Base-by-base conservation (phyloP, 1,284 basidiomycete species). In the Boletellus dicymbophilus region DNA sequence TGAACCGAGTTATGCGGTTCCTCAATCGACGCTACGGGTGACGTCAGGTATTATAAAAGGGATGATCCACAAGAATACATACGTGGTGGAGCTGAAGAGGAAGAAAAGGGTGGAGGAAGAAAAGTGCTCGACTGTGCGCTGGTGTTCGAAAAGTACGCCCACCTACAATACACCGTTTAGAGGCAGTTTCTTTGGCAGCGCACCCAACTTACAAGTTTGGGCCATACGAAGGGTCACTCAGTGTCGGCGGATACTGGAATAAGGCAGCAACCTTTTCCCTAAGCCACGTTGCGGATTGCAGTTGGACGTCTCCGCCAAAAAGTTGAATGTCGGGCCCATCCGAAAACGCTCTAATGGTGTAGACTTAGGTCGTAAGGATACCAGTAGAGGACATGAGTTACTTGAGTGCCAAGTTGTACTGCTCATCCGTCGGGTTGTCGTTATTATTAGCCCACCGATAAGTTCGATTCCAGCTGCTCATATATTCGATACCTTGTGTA, bases 81-180 rank as follows among this genome's bases (percentile, higher is more conserved):
- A 42, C 40, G n/a, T 3, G 23, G 16, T 30, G n/a, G 13, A 7
- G 18, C n/a, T 21, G 20, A 13, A 23, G 23, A 20, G 16, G 56
- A 38, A 22, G 43, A 15, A 8, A 37, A 37, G 16, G 61, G n/a
- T 3, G 34, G 23, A 2, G n/a, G n/a, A n/a, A n/a, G n/a, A n/a
- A n/a, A n/a, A n/a, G 12, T 33, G 4, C 31, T 22, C 0, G 33
- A 28, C 4, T 22, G 3, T n/a, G 56, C 37, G 13, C 13, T 47
- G 9, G 28, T 37, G 44, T 37, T 54, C 2, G 57, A 49, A 31
- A 58, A 58, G 44, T 48, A 54, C 22, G 45, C 59, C 57, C 57
- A 58, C 49, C 59, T 58, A 26, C 34, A 41, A 4, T 7, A 15
- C 1, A 3, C 15, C 1, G 7, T 25, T 37, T 9, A 37, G 25